Evolutionary conservation across 129 eudicot genomes (phyloP).

Genomic region (Arctium lappa): DNA sequence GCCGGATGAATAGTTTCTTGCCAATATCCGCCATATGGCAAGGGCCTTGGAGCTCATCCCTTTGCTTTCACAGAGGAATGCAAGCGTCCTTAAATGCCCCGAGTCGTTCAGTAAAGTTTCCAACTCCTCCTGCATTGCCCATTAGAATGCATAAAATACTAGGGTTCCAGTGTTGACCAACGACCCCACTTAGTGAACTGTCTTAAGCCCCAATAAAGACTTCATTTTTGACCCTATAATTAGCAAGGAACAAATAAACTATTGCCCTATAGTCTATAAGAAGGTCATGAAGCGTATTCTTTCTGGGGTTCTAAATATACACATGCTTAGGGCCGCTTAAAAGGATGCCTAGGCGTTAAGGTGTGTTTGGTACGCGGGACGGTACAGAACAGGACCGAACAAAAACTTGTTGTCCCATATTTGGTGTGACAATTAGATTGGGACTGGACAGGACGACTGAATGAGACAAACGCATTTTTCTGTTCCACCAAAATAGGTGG

Average conservation of each 20-base stretch:
- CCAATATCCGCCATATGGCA: conserved; percentile 83
- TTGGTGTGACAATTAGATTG: no score
- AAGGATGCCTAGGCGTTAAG: no score
- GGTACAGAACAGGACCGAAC: no score
- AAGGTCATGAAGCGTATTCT: no score
- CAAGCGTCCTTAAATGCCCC: conserved; percentile 88
- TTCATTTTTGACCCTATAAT: not conserved
- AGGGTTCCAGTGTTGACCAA: conserved; percentile 21
- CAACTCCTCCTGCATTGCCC: conserved; percentile 95
- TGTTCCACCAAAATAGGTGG: no score
- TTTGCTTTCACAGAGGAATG: conserved; percentile 85
- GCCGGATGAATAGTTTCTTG: conserved; percentile 67
- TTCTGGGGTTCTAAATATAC: no score
- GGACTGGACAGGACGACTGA: no score
- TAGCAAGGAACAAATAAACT: not conserved
- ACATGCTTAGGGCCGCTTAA: no score
- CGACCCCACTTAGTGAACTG: conserved; percentile 7
- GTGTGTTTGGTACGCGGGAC: no score
- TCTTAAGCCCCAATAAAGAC: not conserved
- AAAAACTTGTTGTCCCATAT: no score
- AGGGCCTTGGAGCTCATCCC: conserved; percentile 93
- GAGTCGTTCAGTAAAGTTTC: conserved; percentile 77
- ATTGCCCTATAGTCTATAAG: no score
- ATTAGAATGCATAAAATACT: conserved; percentile 25
- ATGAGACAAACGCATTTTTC: no score